phyloP scores from a whole-genome alignment of 208 protist species.

The Leishmania tropica region DNA sequence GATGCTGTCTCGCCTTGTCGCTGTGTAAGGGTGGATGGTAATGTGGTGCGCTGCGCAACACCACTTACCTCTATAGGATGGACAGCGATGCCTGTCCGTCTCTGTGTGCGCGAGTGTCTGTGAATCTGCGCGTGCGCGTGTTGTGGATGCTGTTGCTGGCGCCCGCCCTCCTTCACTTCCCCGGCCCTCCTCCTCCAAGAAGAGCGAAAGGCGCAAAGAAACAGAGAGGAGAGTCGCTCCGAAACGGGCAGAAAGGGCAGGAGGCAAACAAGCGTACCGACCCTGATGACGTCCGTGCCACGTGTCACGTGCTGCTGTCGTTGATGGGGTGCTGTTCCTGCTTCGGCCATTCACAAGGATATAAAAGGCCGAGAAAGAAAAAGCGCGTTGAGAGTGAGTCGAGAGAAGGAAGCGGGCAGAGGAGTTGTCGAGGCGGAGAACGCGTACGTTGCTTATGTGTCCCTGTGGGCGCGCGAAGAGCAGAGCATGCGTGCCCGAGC shows the following conservation, averaged over 20 bases:
- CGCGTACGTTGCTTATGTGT: background rate
- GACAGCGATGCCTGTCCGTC: conserved; percentile 1
- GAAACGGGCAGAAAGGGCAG: background rate
- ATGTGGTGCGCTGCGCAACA: background rate
- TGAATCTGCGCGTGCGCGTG: background rate
- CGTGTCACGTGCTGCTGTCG: background rate
- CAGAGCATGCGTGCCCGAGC: background rate
- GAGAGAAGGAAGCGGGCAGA: background rate
- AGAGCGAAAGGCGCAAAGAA: background rate
- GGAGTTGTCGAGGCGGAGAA: background rate
- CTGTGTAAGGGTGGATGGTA: background rate
- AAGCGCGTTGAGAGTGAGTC: background rate
- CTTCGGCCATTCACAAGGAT: background rate
- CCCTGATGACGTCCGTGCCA: background rate
- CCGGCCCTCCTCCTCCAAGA: background rate
- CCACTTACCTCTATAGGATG: background rate
- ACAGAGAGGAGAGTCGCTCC: background rate
- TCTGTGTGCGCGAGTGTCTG: background rate
- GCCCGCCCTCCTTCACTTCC: background rate
- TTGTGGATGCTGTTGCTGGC: background rate
- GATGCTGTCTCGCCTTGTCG: background rate
- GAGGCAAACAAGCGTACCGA: background rate
- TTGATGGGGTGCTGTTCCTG: background rate
- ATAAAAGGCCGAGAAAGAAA: background rate
- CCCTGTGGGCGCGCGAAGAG: background rate